Conservation (phyloP, 108 stramenopile genomes). For the Conticribra weissflogii region DNA sequence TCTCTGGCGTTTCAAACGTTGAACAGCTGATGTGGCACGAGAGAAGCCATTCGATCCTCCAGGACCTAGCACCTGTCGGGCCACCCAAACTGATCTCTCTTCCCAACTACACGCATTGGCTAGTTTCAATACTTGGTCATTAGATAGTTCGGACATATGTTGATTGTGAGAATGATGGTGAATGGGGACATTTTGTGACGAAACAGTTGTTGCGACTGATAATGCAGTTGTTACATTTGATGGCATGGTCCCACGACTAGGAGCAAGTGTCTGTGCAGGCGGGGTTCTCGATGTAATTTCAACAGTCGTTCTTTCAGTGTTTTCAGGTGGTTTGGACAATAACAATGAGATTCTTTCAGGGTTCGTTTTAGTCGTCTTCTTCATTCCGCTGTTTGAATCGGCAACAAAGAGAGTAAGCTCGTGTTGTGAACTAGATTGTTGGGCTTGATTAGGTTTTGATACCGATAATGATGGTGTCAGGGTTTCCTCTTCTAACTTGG, state of each 20-base stretch:
- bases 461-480: too few relatives aligned
- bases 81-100: not conserved
- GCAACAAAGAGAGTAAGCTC: too few relatives aligned
- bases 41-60: conserved; percentile 67
- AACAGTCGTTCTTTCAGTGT: not conserved
- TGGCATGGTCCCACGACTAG: too few relatives aligned
- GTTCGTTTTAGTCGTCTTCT: too few relatives aligned
- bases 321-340: too few relatives aligned
- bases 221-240: not conserved
- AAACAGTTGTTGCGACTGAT: not conserved
- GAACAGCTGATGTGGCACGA: conserved; percentile 65
- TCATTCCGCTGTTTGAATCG: too few relatives aligned
- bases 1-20: conserved; percentile 78
- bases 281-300: not conserved
- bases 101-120: not conserved
- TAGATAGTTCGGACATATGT: not conserved
- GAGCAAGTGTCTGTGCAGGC: too few relatives aligned
- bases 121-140: not conserved
- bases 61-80: not conserved
- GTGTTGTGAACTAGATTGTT: too few relatives aligned
- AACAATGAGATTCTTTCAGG: too few relatives aligned
- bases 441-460: too few relatives aligned
- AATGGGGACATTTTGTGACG: not conserved
- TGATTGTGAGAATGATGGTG: not conserved
- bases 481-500: too few relatives aligned